Conservation (phyloP, 2,329 filamentous ascomycete species). For the Lachnellula suecica region DNA sequence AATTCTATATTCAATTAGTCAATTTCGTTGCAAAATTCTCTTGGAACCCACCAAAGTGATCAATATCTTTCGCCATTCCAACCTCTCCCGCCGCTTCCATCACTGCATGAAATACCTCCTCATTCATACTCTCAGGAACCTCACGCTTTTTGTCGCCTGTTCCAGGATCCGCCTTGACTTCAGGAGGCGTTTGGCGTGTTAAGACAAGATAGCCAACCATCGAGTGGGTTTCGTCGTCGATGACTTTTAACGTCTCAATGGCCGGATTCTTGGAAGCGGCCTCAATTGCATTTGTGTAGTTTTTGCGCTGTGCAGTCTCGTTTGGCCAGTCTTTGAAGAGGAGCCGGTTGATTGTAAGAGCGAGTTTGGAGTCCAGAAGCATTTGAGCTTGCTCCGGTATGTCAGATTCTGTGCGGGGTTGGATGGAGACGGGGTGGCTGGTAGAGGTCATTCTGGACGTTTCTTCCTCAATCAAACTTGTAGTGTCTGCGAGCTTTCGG, state of each 20-base stretch:
- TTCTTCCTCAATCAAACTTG: too few species aligned
- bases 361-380: constrained; percentile 1
- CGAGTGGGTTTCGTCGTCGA: not conserved
- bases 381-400: not conserved
- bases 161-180: not conserved
- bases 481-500: too few species aligned
- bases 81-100: not conserved
- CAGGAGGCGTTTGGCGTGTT: not conserved
- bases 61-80: not conserved
- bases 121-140: not conserved
- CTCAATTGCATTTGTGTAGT: not conserved
- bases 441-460: too few species aligned
- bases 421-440: too few species aligned
- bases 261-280: not conserved
- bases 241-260: not conserved
- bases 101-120: not conserved
- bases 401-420: not conserved
- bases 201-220: constrained; percentile 2
- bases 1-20: not conserved
- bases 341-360: constrained; percentile 3
- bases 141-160: not conserved
- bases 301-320: not conserved
- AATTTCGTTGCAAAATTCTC: not conserved
- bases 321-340: constrained; percentile 6
- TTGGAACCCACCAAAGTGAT: not conserved